These are phyloP conservation scores for Mycena chlorophos DNA, from an alignment of 768 basidiomycete genomes.

Conservation along the genomic window DNA sequence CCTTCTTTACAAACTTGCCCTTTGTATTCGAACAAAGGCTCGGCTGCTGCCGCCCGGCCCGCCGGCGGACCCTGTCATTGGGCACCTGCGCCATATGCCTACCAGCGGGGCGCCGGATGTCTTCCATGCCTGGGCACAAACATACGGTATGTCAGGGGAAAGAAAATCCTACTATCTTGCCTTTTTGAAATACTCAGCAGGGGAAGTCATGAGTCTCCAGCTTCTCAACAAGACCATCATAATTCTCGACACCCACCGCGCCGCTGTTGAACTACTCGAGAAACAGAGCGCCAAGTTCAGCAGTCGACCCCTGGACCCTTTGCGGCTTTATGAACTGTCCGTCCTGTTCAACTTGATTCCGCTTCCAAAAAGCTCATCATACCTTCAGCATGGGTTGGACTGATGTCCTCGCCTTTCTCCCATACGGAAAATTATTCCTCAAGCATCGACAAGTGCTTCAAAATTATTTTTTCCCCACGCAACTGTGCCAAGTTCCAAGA, in stretches of 20 bases:
- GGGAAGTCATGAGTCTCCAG: slow-evolving; percentile 25
- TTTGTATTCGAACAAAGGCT: too few species aligned
- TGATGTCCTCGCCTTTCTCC: neutral
- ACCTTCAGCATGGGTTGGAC: neutral
- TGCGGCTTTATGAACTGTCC: slow-evolving; percentile 23
- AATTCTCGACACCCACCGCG: slow-evolving; percentile 27
- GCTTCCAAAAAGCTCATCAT: neutral
- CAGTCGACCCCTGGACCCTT: slow-evolving; percentile 21
- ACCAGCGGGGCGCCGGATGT: slow-evolving; percentile 25
- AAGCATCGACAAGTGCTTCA: neutral
- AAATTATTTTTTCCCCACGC: neutral
- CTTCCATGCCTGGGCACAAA: slow-evolving; percentile 34
- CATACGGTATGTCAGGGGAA: slow-evolving; percentile 32
- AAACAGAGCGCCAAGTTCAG: slow-evolving; percentile 31
- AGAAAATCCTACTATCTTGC: neutral
- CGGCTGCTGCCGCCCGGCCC: slow-evolving; percentile 36
- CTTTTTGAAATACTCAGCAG: slow-evolving; percentile 13
- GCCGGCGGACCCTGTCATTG: slow-evolving; percentile 38
- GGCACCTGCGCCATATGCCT: slow-evolving; percentile 39
- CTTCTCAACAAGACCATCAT: slow-evolving; percentile 30
- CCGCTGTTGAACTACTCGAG: slow-evolving; percentile 30
- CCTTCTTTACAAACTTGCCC: too few species aligned
- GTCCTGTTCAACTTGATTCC: slow-evolving; percentile 1
- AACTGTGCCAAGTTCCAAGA: neutral
- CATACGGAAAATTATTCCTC: neutral